phyloP scores from a whole-genome alignment of 768 basidiomycete genomes.

The Collybiopsis luxurians region DNA sequence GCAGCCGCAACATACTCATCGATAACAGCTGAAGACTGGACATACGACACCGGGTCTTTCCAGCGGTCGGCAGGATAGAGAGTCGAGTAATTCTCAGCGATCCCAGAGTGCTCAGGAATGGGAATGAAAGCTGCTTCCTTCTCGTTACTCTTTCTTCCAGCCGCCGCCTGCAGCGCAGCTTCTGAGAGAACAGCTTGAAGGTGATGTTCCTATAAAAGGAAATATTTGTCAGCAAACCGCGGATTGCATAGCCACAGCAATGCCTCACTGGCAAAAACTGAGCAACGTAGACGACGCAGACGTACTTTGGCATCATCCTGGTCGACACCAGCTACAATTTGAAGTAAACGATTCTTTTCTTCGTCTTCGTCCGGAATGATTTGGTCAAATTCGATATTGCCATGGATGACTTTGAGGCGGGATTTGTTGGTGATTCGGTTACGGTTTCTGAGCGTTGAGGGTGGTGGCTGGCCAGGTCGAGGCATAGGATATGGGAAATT shows the following conservation, averaged over 20 bases:
- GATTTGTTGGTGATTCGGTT: conserved; percentile 94
- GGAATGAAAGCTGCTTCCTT: conserved; percentile 72
- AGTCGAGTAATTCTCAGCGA: conserved; percentile 74
- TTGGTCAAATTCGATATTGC: conserved; percentile 77
- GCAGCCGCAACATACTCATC: conserved; percentile 68
- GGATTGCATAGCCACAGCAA: conserved; percentile 44
- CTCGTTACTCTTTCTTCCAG: conserved; percentile 34
- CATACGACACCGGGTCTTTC: conserved; percentile 74
- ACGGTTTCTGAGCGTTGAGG: conserved; percentile 76
- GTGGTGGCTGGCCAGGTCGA: conserved; percentile 6
- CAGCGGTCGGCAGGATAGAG: conserved; percentile 70
- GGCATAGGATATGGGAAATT: conserved; percentile 1
- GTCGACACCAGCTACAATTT: conserved; percentile 81
- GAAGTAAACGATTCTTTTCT: conserved; percentile 78
- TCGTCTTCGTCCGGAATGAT: conserved; percentile 84
- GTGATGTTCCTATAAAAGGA: conserved; percentile 48
- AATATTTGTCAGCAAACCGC: conserved; percentile 43
- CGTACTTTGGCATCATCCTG: conserved; percentile 93
- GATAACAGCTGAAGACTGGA: conserved; percentile 81
- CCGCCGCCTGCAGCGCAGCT: conserved; percentile 23
- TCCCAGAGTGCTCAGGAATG: conserved; percentile 84
- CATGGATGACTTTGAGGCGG: conserved; percentile 80
- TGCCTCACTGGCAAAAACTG: conserved; percentile 15
- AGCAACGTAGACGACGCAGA: conserved; percentile 16
- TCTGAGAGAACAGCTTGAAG: conserved; percentile 49